phyloP scores from a whole-genome alignment of 768 basidiomycete genomes.

The Lactarius psammicola region DNA sequence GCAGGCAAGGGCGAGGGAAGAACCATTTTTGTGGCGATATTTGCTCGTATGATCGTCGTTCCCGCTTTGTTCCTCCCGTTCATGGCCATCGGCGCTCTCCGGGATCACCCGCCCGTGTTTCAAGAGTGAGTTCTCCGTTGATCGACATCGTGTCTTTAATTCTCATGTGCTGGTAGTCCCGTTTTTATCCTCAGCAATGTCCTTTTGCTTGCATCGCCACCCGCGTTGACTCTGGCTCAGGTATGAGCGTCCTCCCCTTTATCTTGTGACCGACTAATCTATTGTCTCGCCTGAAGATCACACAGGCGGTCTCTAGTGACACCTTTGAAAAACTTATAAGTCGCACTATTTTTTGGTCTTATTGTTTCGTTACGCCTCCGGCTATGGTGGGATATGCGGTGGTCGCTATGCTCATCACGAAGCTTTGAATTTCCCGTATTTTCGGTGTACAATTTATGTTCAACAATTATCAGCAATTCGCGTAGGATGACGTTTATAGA shows the following conservation, averaged over 20 bases:
- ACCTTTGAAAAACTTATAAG: conserved; percentile 90
- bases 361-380: conserved; percentile 85
- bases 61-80: conserved; percentile 77
- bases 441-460: conserved; percentile 7
- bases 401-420: conserved; percentile 62
- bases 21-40: conserved; percentile 81
- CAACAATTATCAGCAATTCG: neutral
- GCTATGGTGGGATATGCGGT: conserved; percentile 78
- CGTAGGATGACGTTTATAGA: neutral
- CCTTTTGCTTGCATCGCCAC: conserved; percentile 78
- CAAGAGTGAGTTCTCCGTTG: conserved; percentile 60
- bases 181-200: conserved; percentile 86
- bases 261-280: conserved; percentile 38
- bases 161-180: conserved; percentile 49
- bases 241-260: conserved; percentile 32
- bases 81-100: conserved; percentile 60
- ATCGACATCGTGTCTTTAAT: conserved; percentile 13
- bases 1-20: conserved; percentile 64
- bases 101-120: conserved; percentile 59
- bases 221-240: conserved; percentile 70
- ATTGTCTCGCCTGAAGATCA: conserved; percentile 50
- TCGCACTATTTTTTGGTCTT: conserved; percentile 91
- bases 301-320: conserved; percentile 80
- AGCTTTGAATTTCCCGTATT: conserved; percentile 38
- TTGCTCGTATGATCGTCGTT: conserved; percentile 83